These are phyloP conservation scores for Tulasnella sp. DNA, from an alignment of 768 basidiomycete species.

Conservation along the genomic window DNA sequence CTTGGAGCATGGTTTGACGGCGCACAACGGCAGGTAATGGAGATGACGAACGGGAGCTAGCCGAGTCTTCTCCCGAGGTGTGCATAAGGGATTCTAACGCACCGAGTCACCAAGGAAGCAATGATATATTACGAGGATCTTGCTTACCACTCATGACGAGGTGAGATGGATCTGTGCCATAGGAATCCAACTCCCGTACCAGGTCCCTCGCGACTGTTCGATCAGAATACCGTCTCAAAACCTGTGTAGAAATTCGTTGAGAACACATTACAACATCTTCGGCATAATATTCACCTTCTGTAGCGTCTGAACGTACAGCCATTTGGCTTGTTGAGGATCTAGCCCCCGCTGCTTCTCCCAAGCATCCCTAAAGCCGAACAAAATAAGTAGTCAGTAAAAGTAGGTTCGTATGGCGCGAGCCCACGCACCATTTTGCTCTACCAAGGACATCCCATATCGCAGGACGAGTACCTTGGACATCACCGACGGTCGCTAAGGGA, in stretches of 20 bases:
- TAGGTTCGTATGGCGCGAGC: neutral
- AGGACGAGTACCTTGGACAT: constrained; percentile 66
- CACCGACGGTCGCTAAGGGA: constrained; percentile 69
- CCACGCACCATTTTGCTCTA: constrained; percentile 78
- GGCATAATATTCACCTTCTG: constrained; percentile 45
- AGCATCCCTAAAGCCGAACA: constrained; percentile 54
- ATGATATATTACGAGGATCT: too few species aligned
- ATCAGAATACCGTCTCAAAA: constrained; percentile 70
- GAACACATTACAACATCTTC: neutral
- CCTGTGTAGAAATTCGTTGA: constrained; percentile 31
- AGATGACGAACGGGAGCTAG: constrained; percentile 46
- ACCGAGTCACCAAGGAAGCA: too few species aligned
- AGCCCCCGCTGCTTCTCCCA: constrained; percentile 90
- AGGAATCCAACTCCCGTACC: constrained; percentile 66
- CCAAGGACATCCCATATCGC: constrained; percentile 86
- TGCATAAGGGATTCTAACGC: too few species aligned
- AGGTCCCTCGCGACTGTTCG: constrained; percentile 64
- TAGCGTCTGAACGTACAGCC: constrained; percentile 78
- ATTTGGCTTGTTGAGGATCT: constrained; percentile 67
- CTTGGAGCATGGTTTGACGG: too few species aligned
- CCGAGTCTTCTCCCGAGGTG: constrained; percentile 47
- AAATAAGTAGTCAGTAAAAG: neutral
- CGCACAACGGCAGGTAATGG: constrained; percentile 19
- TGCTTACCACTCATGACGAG: constrained; percentile 50
- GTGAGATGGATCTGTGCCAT: constrained; percentile 52